phyloP scores from a whole-genome alignment of 148 eudicot species.

The Chenopodium quinoa region DNA sequence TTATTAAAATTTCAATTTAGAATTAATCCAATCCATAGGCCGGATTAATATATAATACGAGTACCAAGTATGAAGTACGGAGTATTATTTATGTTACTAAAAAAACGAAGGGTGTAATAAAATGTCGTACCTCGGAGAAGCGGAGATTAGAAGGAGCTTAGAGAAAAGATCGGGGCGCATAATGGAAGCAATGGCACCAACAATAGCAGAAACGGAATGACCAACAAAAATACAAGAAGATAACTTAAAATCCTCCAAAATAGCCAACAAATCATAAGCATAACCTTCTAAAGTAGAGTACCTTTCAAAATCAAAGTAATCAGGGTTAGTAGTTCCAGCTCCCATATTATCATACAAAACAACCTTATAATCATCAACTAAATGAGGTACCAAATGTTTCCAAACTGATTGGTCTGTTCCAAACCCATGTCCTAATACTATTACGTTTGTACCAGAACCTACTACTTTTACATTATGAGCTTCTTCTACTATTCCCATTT shows the following conservation, averaged over 20 bases:
- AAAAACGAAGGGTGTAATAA: too few species aligned
- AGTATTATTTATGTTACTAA: too few species aligned
- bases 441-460: conserved; percentile 44
- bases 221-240: conserved; percentile 66
- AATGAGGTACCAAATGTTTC: conserved; percentile 77
- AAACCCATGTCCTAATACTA: conserved; percentile 80
- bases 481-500: conserved; percentile 76
- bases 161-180: conserved; percentile 76
- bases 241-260: conserved; percentile 59
- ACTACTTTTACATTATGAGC: conserved; percentile 76
- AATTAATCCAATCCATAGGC: too few species aligned
- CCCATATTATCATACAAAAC: conserved; percentile 86
- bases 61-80: too few species aligned
- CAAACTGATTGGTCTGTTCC: conserved; percentile 91
- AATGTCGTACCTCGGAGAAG: conserved; percentile 64
- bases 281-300: conserved; percentile 67
- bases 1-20: too few species aligned
- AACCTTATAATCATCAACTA: conserved; percentile 58
- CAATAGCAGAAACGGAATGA: conserved; percentile 74
- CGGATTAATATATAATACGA: too few species aligned
- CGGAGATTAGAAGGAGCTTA: conserved; percentile 55
- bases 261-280: conserved; percentile 66
- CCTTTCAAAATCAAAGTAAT: conserved; percentile 74
- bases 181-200: conserved; percentile 71
- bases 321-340: conserved; percentile 91